Percentiles rank a stretch among this genome's conserved stretches.
Evolutionary conservation across 164 flowering plant genomes (phyloP).

Genomic region (Chimonanthus salicifolius): DNA sequence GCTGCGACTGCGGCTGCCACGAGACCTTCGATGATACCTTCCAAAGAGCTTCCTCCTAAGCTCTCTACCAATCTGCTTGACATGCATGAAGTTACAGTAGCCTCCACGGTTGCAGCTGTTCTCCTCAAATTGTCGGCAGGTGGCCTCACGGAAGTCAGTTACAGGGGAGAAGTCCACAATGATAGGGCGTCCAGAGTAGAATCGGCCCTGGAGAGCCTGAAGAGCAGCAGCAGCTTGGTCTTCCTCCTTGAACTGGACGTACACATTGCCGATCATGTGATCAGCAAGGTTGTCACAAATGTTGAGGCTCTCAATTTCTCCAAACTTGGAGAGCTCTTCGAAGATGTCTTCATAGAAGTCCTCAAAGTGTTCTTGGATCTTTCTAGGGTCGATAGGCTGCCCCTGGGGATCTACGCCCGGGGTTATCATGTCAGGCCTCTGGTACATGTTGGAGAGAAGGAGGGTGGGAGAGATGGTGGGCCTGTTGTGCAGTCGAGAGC

Average conservation of each 20-base stretch:
- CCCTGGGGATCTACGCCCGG: conserved; percentile 64
- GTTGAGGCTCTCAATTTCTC: conserved; percentile 72
- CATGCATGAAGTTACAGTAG: conserved; percentile 76
- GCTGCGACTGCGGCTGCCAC: conserved; percentile 45
- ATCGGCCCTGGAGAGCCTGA: conserved; percentile 53
- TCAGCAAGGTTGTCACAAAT: conserved; percentile 76
- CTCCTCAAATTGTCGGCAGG: conserved; percentile 75
- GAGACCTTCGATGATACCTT: conserved; percentile 28
- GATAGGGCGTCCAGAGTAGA: conserved; percentile 80
- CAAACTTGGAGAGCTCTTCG: conserved; percentile 70
- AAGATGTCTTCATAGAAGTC: conserved; percentile 69
- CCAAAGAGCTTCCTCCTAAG: conserved; percentile 59
- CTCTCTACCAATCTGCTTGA: conserved; percentile 58
- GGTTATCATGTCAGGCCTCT: conserved; percentile 65
- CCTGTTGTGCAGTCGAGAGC: conserved; percentile 66
- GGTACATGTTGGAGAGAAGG: conserved; percentile 72
- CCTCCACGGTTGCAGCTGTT: conserved; percentile 74
- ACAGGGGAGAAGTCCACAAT: conserved; percentile 76
- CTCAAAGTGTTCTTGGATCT: conserved; percentile 59
- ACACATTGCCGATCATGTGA: conserved; percentile 86
- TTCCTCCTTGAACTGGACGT: conserved; percentile 80
- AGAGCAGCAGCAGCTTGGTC: conserved; percentile 79
- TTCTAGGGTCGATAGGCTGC: conserved; percentile 51
- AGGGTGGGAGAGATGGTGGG: conserved; percentile 71
- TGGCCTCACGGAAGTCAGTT: conserved; percentile 70